These are phyloP conservation scores for Mycena sp. DNA, from an alignment of 1,284 basidiomycete genomes.

Conservation along the genomic window DNA sequence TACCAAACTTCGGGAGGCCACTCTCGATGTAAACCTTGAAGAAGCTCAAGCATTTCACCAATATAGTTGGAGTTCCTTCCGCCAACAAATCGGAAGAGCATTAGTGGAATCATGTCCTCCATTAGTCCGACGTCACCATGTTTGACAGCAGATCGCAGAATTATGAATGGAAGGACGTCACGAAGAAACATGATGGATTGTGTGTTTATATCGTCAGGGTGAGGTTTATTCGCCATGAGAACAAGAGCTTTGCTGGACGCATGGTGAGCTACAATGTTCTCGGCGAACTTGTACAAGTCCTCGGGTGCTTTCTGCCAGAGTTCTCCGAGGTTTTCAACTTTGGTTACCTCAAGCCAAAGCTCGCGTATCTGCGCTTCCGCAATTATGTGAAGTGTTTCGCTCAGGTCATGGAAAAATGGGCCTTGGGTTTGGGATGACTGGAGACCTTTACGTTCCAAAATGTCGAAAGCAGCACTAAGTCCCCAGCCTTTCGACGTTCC, in stretches of 20 bases:
- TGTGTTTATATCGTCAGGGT: constrained; percentile 33
- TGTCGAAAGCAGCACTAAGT: constrained; percentile 24
- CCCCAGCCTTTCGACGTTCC: constrained; percentile 11
- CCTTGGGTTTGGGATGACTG: constrained; percentile 21
- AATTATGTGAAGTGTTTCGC: constrained; percentile 31
- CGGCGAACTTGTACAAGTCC: not conserved
- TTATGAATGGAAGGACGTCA: constrained; percentile 46
- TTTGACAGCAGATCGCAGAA: constrained; percentile 43
- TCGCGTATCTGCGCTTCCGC: constrained; percentile 32
- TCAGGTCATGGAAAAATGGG: constrained; percentile 31
- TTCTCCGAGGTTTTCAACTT: constrained; percentile 21
- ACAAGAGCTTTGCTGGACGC: constrained; percentile 28
- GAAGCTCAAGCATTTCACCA: constrained; percentile 38
- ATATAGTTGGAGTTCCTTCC: constrained; percentile 41
- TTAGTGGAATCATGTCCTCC: constrained; percentile 42
- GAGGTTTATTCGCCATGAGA: constrained; percentile 4
- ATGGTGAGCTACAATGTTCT: constrained; percentile 11
- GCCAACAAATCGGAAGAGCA: constrained; percentile 42
- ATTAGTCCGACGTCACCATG: constrained; percentile 49
- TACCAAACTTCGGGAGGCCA: constrained; percentile 31
- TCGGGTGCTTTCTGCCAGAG: constrained; percentile 17
- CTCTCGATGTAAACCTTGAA: constrained; percentile 41
- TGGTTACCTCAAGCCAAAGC: constrained; percentile 20
- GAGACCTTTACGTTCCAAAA: constrained; percentile 27
- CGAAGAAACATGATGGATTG: constrained; percentile 44